Base-by-base conservation (phyloP, 2,329 filamentous ascomycete species). In the Lomentospora prolificans region DNA sequence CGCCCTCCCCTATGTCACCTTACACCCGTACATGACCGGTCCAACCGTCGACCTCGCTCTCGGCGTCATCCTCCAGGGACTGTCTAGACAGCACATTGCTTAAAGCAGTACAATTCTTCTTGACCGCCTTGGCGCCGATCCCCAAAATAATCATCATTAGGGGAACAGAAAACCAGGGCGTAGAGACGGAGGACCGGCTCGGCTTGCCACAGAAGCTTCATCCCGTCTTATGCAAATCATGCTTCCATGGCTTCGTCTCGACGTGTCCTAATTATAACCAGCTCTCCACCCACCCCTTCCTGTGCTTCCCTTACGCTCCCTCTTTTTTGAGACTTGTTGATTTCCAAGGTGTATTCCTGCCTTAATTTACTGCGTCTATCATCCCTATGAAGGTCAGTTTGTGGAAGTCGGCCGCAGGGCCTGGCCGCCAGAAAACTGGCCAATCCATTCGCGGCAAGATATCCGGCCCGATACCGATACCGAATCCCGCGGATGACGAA, bases 381-480 rank as follows among this genome's bases (percentile, higher is more conserved):
- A 19, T 36, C 50, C 57, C 57, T 57, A 74, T 73, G 69, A 73
- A 71, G 61, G 62, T 64, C 59, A 66, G 67, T 51, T 63, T 77
- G 46, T 79, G 78, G 69, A 79, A 75, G 64, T 67, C 72, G 53
- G 61, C 69, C 31, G 65, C 75, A 55, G 69, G 63, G 61, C 63
- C 69, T 60, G 69, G 70, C 60, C 69, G 71, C 60, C 70, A 68
- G 55, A 73, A 72, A 61, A 65, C 70, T 39, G 68, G 67, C 57
- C 68, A 72, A 60, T 75, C 76, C 31, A 77, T 84, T 58, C 77
- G 81, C 39, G 81, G 80, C 58, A 79, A 76, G 60, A 84, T 85
- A 59, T 84, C 81, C 28, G 75, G 73, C 5, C 82, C 82, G 12
- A 84, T 85, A 51, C 80, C 80, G 1, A 77, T 85, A 22, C 65